A percentile compares a stretch with the other conserved stretches of the same genome.
phyloP scores from a whole-genome alignment of 2,329 filamentous ascomycete genomes.

The Aspergillus neoniger region DNA sequence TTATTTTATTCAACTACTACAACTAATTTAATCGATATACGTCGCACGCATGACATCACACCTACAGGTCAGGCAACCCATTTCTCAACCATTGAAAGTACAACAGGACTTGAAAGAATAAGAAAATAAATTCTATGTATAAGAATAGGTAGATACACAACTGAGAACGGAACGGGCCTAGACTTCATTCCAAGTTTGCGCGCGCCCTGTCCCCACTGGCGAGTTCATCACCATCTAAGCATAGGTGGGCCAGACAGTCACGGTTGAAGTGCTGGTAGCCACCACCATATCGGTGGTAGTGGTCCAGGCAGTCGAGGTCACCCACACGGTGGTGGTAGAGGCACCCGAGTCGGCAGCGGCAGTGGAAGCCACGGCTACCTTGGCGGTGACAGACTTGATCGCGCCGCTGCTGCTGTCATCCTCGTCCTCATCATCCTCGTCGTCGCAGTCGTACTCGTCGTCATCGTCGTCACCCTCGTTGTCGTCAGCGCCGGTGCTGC shows the following conservation, averaged over 20 bases:
- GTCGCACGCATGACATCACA: no score
- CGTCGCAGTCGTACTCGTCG: constrained; percentile 2
- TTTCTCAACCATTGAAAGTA: no score
- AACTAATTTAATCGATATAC: no score
- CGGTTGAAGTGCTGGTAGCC: constrained; percentile 11
- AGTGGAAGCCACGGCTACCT: neutral
- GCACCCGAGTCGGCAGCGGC: neutral
- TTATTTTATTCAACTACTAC: no score
- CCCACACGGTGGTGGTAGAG: constrained; percentile 9
- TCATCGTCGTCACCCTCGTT: neutral
- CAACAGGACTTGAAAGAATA: neutral
- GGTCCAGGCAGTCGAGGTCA: constrained; percentile 6
- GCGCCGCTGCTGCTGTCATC: neutral
- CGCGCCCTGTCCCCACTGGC: no score
- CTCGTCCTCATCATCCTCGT: neutral
- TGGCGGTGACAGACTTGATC: neutral
- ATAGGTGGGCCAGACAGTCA: constrained; percentile 14
- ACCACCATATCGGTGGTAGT: constrained; percentile 11
- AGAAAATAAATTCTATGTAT: neutral
- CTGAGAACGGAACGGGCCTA: neutral
- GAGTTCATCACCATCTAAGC: neutral
- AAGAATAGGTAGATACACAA: neutral
- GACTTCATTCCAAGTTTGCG: no score
- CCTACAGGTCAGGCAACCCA: no score
- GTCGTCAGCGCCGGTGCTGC: neutral